Evolutionary conservation across 306 rosid genomes (phyloP), one percentile per base, ranked within the genome.

Genomic region (Abrus precatorius): DNA sequence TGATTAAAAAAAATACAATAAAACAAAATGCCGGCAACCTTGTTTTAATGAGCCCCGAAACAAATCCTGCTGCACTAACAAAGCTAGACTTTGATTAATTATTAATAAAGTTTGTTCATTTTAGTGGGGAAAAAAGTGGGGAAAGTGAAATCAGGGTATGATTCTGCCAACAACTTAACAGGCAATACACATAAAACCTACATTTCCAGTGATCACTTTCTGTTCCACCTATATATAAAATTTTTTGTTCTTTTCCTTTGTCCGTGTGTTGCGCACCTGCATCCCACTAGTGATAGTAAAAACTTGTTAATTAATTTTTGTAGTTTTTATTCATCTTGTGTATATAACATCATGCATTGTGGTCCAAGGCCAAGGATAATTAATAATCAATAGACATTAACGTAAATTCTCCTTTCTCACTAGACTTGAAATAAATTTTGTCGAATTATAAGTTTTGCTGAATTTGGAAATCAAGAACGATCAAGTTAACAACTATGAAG

Each of bases 181-280:
- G 84, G 76, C 87, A 82, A 80, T 53, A 43, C 76, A 85, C 14
- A 65, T 60, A 68, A 57, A 83, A 71, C 86, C 87, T 48, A 74
- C 70, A 82, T 80, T 72, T 88, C 84, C 84, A 68, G 84, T 52
- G 4, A 74, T 84, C 81, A 60, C 86, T 84, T 88, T 83, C 80
- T 79, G 75, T 78, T 70, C 80, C 87, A 65, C 69, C 81, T 40
- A 44, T 5, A 67, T 65, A 44, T 57, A 67, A 9, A 76, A 59
- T 0, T 5, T 50, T 66, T 30, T 72, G 52, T 47, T 69, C 72
- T 54, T 84, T 79, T 67, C 54, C 76, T 71, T 69, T 85, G 82
- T 73, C 88, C 75, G 44, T 81, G 61, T 60, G 63, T 73, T 83
- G 62, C 62, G 76, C 92, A 90, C 79, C 83, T 81, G 91, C 89